Percentiles rank a stretch among this genome's conserved stretches.
Evolutionary conservation across 805 yeast genomes (phyloP).

Genomic region (Pichia californica): DNA sequence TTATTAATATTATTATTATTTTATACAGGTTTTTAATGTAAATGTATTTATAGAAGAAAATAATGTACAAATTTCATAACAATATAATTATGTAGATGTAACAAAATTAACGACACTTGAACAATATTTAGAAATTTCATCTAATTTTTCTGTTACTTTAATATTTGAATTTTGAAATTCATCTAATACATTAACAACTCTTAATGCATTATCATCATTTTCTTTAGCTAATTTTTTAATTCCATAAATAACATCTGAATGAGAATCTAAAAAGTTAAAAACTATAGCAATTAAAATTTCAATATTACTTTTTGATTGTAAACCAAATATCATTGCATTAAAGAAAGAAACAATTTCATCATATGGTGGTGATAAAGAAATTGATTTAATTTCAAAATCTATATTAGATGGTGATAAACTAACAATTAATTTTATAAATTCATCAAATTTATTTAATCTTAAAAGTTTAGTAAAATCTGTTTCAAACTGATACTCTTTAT

Average conservation of each 20-base stretch:
- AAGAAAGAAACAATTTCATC: constrained; percentile 61
- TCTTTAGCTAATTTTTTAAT: constrained; percentile 15
- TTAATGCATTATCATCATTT: constrained; percentile 26
- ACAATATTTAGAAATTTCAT: constrained; percentile 68
- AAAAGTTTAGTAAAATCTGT: constrained; percentile 64
- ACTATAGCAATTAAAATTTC: constrained; percentile 82
- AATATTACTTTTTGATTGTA: constrained; percentile 49
- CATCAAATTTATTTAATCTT: constrained; percentile 48
- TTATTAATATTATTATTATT: not conserved
- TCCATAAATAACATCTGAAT: constrained; percentile 65
- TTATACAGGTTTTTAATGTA: not conserved
- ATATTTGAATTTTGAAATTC: constrained; percentile 40
- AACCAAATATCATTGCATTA: constrained; percentile 57
- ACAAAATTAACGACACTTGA: constrained; percentile 70
- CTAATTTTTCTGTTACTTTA: constrained; percentile 43
- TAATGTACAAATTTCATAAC: not conserved
- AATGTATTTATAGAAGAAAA: constrained; percentile 2
- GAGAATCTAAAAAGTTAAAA: constrained; percentile 65
- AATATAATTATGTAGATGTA: constrained; percentile 30
- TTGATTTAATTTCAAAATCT: constrained; percentile 82
- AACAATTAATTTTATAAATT: constrained; percentile 50
- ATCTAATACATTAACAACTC: constrained; percentile 36
- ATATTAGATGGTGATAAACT: constrained; percentile 66
- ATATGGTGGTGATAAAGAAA: constrained; percentile 60
- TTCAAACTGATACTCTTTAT: constrained; percentile 48